These are phyloP conservation scores for Ophiostoma populinum DNA, from an alignment of 2,329 filamentous ascomycete genomes.

Conservation along the genomic window DNA sequence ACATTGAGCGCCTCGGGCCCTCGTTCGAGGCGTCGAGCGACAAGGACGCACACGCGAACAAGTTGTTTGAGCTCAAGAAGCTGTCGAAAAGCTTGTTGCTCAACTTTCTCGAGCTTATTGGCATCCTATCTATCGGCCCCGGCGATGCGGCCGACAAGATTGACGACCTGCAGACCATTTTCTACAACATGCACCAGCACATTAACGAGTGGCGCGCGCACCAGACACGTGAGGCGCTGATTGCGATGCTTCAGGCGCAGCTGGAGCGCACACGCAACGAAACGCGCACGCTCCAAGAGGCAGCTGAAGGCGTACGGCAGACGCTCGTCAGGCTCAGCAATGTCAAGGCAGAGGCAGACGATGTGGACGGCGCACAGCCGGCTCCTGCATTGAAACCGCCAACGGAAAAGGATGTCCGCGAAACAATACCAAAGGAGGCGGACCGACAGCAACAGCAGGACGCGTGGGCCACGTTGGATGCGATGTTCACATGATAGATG, in stretches of 20 bases:
- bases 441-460: slow-evolving; percentile 12
- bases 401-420: no score
- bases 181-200: slow-evolving; percentile 83
- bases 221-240: slow-evolving; percentile 76
- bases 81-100: slow-evolving; percentile 72
- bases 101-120: slow-evolving; percentile 74
- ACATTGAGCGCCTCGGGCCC: slow-evolving; percentile 51
- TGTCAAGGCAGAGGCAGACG: slow-evolving; percentile 20
- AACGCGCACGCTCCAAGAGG: slow-evolving; percentile 48
- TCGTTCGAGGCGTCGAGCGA: slow-evolving; percentile 20
- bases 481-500: slow-evolving; percentile 23
- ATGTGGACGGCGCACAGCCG: no score
- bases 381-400: no score
- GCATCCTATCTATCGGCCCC: slow-evolving; percentile 51
- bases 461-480: slow-evolving; percentile 26
- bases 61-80: slow-evolving; percentile 52
- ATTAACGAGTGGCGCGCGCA: slow-evolving; percentile 91
- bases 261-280: slow-evolving; percentile 56
- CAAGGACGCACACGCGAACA: slow-evolving; percentile 37
- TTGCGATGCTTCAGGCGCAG: slow-evolving; percentile 74
- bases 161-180: slow-evolving; percentile 60
- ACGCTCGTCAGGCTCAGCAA: slow-evolving; percentile 53
- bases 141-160: slow-evolving; percentile 50
- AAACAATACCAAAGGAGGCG: background rate
- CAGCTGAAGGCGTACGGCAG: slow-evolving; percentile 54